Percentiles rank a stretch among this genome's conserved stretches.
These are phyloP conservation scores for Phytophthora constricta DNA, from an alignment of 352 stramenopile species.

Conservation along the genomic window DNA sequence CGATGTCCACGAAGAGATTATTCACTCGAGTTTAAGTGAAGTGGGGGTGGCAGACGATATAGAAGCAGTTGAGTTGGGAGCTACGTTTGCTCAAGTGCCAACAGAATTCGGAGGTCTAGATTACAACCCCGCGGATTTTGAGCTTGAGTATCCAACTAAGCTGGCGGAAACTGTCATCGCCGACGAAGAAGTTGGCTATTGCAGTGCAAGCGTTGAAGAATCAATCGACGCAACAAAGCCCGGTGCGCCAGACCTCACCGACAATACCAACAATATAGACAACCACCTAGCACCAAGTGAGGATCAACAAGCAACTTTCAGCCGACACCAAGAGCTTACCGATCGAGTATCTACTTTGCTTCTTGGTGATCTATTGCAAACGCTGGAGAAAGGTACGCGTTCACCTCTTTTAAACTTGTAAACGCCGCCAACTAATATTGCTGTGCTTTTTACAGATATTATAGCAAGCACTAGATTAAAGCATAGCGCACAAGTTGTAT, in stretches of 20 bases:
- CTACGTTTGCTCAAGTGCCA: too few species aligned
- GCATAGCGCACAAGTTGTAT: too few species aligned
- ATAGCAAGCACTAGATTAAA: background rate
- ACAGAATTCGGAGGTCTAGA: too few species aligned
- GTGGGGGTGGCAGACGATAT: too few species aligned
- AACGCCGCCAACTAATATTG: conserved; percentile 2
- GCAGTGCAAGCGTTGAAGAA: background rate
- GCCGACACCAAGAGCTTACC: background rate
- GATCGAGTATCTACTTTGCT: conserved; percentile 33
- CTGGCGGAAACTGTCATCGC: background rate
- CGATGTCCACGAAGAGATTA: background rate
- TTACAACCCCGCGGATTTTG: too few species aligned
- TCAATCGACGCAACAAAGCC: background rate
- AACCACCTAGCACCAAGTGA: background rate
- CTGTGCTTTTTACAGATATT: conserved; percentile 25
- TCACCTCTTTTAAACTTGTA: background rate
- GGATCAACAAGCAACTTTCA: background rate
- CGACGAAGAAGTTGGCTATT: background rate
- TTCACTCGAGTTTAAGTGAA: too few species aligned
- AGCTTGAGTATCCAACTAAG: background rate
- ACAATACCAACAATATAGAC: background rate
- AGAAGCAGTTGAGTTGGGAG: too few species aligned
- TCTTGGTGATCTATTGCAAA: conserved; percentile 28
- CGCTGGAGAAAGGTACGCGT: conserved; percentile 23
- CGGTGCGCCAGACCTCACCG: background rate